These are phyloP conservation scores for Pseudogymnoascus sp. DNA, from an alignment of 2,329 filamentous ascomycete genomes.

Conservation along the genomic window DNA sequence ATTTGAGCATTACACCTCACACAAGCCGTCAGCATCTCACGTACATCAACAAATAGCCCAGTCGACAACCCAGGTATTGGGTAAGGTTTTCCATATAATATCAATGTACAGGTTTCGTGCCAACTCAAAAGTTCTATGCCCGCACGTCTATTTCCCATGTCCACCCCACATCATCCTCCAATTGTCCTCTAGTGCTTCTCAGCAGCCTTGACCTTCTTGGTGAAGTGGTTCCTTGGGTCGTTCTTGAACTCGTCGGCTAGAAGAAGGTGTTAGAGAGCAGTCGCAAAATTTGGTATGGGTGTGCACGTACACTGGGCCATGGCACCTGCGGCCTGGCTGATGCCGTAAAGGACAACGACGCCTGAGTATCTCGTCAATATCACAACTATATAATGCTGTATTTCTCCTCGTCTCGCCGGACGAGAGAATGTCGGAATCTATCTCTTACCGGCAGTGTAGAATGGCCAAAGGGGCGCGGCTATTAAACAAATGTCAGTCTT, in stretches of 20 bases:
- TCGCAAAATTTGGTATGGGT: slow-evolving; percentile 11
- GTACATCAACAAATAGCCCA: background rate
- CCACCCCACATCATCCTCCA: slow-evolving; percentile 2
- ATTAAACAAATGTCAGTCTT: slow-evolving; percentile 19
- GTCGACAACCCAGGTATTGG: background rate
- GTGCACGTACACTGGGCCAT: slow-evolving; percentile 68
- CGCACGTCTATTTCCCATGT: slow-evolving; percentile 1
- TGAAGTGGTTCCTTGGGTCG: slow-evolving; percentile 78
- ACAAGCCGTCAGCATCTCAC: background rate
- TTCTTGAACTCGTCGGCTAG: slow-evolving; percentile 92
- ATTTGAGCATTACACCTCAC: background rate
- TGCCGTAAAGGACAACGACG: slow-evolving; percentile 77
- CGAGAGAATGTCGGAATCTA: background rate
- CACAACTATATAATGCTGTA: background rate
- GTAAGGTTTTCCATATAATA: slow-evolving; percentile 5
- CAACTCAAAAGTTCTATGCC: slow-evolving; percentile 5
- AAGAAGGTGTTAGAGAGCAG: slow-evolving; percentile 8
- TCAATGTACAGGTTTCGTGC: slow-evolving; percentile 6
- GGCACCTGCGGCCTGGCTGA: slow-evolving; percentile 73
- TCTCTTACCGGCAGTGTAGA: slow-evolving; percentile 83
- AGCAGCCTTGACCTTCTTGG: slow-evolving; percentile 26
- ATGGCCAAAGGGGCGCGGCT: slow-evolving; percentile 89
- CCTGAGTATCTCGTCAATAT: slow-evolving; percentile 42
- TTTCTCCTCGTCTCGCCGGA: background rate
- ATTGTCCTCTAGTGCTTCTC: slow-evolving; percentile 24